These are phyloP conservation scores for Heracleum sosnowskyi DNA, from an alignment of 129 eudicot genomes.

Conservation along the genomic window DNA sequence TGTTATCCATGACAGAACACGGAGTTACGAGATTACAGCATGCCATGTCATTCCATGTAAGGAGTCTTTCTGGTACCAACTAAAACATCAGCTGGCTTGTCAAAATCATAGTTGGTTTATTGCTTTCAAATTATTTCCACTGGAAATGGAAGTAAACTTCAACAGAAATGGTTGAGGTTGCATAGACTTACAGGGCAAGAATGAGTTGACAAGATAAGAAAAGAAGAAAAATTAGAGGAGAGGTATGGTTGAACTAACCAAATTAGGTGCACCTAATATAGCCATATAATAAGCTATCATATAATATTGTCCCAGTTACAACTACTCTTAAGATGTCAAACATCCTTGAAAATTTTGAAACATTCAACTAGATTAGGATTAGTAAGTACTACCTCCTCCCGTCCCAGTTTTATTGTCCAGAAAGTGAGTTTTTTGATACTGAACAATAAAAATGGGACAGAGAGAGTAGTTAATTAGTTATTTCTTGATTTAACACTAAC, in stretches of 20 bases:
- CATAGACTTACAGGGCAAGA: constrained; percentile 1
- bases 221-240: not conserved
- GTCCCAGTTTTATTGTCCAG: too few relatives aligned
- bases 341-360: not conserved
- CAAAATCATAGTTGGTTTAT: not conserved
- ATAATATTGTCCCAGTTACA: not conserved
- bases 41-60: not conserved
- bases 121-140: constrained; percentile 4
- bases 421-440: too few relatives aligned
- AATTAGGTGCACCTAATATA: constrained; percentile 3
- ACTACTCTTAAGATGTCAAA: not conserved
- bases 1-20: not conserved
- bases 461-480: too few relatives aligned
- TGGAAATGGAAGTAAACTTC: not conserved
- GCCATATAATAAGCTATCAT: not conserved
- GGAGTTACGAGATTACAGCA: not conserved
- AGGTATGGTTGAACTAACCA: constrained; percentile 3
- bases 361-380: not conserved
- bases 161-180: not conserved
- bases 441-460: too few relatives aligned
- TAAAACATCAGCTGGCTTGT: constrained; percentile 1
- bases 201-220: not conserved
- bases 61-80: not conserved
- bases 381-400: too few relatives aligned
- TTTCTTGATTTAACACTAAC: too few relatives aligned